Evolutionary conservation across 257 asterid genomes (phyloP).

Genomic region (Galeopsis tetrahit): DNA sequence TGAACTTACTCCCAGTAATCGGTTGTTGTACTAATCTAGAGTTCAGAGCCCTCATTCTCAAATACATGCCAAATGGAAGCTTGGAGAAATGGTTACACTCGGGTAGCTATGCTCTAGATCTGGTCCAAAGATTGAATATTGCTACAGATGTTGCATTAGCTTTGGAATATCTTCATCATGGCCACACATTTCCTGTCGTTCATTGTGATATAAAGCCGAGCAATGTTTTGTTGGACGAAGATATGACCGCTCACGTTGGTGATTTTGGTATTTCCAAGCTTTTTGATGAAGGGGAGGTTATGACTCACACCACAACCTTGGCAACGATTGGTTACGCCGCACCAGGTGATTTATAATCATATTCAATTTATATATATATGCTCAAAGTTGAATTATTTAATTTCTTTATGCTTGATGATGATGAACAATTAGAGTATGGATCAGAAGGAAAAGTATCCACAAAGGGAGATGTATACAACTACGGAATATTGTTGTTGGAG

Average conservation of each 20-base stretch:
- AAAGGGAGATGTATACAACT: background rate
- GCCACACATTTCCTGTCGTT: no score
- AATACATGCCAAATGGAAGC: slow-evolving; percentile 24
- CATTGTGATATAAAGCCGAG: background rate
- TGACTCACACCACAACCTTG: background rate
- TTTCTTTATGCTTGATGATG: background rate
- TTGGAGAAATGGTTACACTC: slow-evolving; percentile 13
- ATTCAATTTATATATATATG: background rate
- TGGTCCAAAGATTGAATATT: background rate
- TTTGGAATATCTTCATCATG: no score
- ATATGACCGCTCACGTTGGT: slow-evolving; percentile 14
- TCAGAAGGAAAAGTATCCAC: background rate
- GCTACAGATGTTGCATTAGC: no score
- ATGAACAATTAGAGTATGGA: background rate
- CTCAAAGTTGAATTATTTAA: background rate
- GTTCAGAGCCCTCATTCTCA: slow-evolving; percentile 17
- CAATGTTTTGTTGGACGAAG: slow-evolving; percentile 9
- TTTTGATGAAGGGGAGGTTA: background rate
- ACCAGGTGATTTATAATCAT: background rate
- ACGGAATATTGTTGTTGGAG: background rate
- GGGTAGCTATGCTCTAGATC: background rate
- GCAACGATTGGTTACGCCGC: background rate
- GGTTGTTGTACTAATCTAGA: background rate
- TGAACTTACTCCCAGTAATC: background rate
- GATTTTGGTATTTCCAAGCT: slow-evolving; percentile 18